Evolutionary conservation across 306 rosid genomes (phyloP), one percentile per base, ranked within the genome.

Genomic region (Cyclanthera cordifolia): DNA sequence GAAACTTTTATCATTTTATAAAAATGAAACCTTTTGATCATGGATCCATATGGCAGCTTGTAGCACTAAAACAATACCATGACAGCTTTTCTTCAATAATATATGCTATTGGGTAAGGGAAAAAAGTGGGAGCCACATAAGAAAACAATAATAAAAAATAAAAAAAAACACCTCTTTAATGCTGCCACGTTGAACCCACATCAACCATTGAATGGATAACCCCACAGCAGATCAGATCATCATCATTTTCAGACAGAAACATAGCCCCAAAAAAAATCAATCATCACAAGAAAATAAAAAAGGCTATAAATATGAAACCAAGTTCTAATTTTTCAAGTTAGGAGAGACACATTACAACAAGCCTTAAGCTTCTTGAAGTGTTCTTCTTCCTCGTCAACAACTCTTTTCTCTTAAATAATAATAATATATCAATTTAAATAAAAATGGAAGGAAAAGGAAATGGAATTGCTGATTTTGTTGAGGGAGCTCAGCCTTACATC

Each of bases 401-500:
- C 11, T 2, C 23, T 14, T 15, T 32, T 41, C 15, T 11, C 4
- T 2, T 1, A 10, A 8, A 10, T 9, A 43, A 43, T n/a, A n/a
- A n/a, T n/a, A n/a, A n/a, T n/a, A n/a, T n/a, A n/a, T n/a, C n/a
- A 43, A 2, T 43, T 15, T 2, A 43, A 5, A 10, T 23, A 10
- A 34, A 39, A 63, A 63, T 63, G 69, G 69, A 63, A 21, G 52
- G 52, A 63, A 63, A 55, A 12, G 41, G 54, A 43, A 71, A 45
- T 21, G 74, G 74, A 41, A 55, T 71, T 23, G 67, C 67, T 41
- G 56, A 24, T 56, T 72, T 76, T 24, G 10, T 84, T 50, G 77
- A 80, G 73, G 90, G 80, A 68, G 80, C 85, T 21, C 86, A 90
- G 77, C 96, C 96, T 50, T 93, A 93, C 82, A 83, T 90, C 76